phyloP scores from a whole-genome alignment of 179 eudicot genomes.

The Drosera spatulata region DNA sequence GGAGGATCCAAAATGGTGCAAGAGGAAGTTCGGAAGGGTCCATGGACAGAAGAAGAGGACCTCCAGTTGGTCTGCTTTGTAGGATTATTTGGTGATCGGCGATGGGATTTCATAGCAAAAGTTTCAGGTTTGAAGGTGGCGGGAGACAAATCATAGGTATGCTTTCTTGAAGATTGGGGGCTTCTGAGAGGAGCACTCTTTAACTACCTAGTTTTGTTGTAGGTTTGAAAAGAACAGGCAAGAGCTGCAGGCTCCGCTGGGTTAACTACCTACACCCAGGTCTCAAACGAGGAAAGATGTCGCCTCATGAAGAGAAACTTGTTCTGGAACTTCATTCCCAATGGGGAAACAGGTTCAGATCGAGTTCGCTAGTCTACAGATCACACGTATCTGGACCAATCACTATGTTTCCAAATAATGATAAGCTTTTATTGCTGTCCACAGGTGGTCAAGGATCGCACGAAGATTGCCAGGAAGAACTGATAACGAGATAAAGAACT shows the following conservation, averaged over 20 bases:
- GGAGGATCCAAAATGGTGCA: slow-evolving; percentile 26
- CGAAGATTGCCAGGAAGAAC: slow-evolving; percentile 87
- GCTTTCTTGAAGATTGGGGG: slow-evolving; percentile 30
- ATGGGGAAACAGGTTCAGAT: slow-evolving; percentile 83
- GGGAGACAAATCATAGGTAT: slow-evolving; percentile 77
- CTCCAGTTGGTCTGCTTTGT: slow-evolving; percentile 58
- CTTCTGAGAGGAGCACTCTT: slow-evolving; percentile 17
- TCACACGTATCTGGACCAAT: background rate
- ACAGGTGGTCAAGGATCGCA: slow-evolving; percentile 93
- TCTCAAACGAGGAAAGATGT: slow-evolving; percentile 83
- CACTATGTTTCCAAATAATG: background rate
- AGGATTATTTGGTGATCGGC: slow-evolving; percentile 70
- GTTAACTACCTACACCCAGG: slow-evolving; percentile 87
- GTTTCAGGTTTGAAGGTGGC: slow-evolving; percentile 99
- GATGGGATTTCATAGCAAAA: slow-evolving; percentile 92
- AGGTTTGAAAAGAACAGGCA: slow-evolving; percentile 87
- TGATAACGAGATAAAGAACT: slow-evolving; percentile 92
- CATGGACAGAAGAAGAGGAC: slow-evolving; percentile 89
- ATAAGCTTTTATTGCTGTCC: background rate
- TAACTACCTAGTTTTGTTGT: slow-evolving; percentile 25
- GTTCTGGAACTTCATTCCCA: slow-evolving; percentile 71
- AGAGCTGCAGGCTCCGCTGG: slow-evolving; percentile 87
- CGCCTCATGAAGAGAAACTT: slow-evolving; percentile 69
- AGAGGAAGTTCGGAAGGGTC: slow-evolving; percentile 54
- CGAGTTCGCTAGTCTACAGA: background rate